A percentile compares a stretch with the other conserved stretches of the same genome.
Evolutionary conservation across 2,329 filamentous ascomycete species (phyloP).

Genomic region (Hysterium pulicare): DNA sequence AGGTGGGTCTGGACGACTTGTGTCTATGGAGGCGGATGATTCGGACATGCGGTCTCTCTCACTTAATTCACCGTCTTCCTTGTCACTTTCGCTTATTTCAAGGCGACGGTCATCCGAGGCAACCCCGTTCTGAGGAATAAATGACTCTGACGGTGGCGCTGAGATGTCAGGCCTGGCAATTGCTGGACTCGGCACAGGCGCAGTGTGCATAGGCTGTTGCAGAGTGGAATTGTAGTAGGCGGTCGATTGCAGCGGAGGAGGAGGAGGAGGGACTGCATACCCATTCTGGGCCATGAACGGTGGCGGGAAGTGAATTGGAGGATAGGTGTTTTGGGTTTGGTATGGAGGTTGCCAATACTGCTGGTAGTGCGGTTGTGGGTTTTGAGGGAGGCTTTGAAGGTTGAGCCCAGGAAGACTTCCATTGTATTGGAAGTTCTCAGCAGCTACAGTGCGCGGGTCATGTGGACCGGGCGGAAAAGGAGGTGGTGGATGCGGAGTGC

Average conservation of each 20-base stretch:
- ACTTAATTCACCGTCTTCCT: conserved; percentile 75
- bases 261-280: conserved; percentile 20
- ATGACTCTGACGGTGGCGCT: not conserved
- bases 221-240: conserved; percentile 4
- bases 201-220: conserved; percentile 5
- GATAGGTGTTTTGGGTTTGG: not conserved
- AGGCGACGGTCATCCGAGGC: conserved; percentile 22
- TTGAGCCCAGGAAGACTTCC: conserved; percentile 22
- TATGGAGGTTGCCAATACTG: conserved; percentile 7
- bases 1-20: conserved; percentile 13
- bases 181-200: not conserved
- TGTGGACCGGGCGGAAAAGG: conserved; percentile 6
- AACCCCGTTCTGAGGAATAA: conserved; percentile 8
- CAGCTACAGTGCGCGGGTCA: conserved; percentile 10
- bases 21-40: conserved; percentile 11
- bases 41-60: conserved; percentile 44
- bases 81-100: conserved; percentile 41
- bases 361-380: conserved; percentile 18
- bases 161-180: not conserved
- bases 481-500: not conserved
- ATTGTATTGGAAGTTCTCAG: conserved; percentile 14
- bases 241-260: not conserved
- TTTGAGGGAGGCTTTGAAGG: conserved; percentile 20
- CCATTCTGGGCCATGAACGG: conserved; percentile 25
- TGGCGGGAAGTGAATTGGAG: conserved; percentile 9